Evolutionary conservation across 371 early-diverging fungal species (phyloP), one percentile per base, ranked within the genome.

Genomic region (Saksenaea oblongispora): DNA sequence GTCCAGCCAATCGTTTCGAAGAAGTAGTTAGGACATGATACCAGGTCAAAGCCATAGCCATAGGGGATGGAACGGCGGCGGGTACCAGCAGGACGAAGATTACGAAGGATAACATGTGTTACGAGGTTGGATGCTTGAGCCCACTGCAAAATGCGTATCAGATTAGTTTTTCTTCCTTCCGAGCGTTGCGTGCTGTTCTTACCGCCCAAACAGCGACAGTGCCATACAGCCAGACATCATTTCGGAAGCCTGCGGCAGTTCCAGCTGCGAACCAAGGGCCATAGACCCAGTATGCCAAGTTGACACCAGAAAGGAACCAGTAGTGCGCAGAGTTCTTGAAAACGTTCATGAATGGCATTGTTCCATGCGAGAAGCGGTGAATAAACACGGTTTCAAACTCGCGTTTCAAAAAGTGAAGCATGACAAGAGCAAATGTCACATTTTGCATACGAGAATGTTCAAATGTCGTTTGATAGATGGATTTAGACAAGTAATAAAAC

Each of bases 241-340:
- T 82, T 36, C 87, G 77, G 41, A 76, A 81, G 47, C 78, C 79
- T 22, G 78, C 67, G 24, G 34, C 60, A 13, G 80, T 76, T 39
- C 89, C 91, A 11, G 79, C 70, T 34, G 84, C 86, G 58, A 72
- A 83, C 80, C 84, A 83, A 18, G 94, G 95, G 28, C 87, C 85
- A 74, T 94, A 95, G 37, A 93, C 77, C 79, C 89, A 90, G 80
- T 89, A 95, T 28, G 95, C 98, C 54, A 96, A 74, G 55, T 91
- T 84, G 57, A 94, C 62, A 27, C 98, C 98, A 15, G 92, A 89
- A n/a, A 96, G 75, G 47, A 97, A 61, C 86, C 95, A 95, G 78
- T 98, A 98, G 74, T 98, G 98, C 58, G 87, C 86, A 54, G 93
- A 94, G 83, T 98, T 98, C 78, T 97, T 97, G 69, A 96, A 95